These are phyloP conservation scores for Chlamydomonas eustigma DNA, from an alignment of 139 green algal species.

Conservation along the genomic window DNA sequence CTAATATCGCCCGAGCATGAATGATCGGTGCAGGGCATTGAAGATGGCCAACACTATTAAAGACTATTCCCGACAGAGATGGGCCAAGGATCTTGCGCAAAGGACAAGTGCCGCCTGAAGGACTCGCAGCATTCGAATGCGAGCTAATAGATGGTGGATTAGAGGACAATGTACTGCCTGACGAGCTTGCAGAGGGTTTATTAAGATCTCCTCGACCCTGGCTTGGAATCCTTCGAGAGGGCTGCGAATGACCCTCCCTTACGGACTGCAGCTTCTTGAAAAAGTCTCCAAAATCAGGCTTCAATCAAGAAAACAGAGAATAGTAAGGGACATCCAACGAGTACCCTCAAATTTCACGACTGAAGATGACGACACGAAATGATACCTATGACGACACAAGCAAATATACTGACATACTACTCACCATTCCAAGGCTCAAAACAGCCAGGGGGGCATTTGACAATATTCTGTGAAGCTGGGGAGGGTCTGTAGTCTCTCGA, in stretches of 20 bases:
- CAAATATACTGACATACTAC: too few relatives aligned
- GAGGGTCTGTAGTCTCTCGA: neutral
- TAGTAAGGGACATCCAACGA: neutral
- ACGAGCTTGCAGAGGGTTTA: neutral
- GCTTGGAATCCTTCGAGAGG: neutral
- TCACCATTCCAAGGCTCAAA: slow-evolving; percentile 13
- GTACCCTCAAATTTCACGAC: neutral
- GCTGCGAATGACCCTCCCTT: neutral
- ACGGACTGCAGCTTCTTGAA: slow-evolving; percentile 11
- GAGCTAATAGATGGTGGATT: neutral
- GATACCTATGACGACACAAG: too few relatives aligned
- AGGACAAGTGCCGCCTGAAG: slow-evolving; percentile 26
- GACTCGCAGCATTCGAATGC: neutral
- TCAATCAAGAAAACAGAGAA: neutral
- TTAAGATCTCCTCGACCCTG: neutral
- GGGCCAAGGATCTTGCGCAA: slow-evolving; percentile 51
- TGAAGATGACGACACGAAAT: too few relatives aligned
- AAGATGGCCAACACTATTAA: slow-evolving; percentile 46
- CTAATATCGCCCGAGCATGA: slow-evolving; percentile 61
- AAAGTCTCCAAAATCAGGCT: slow-evolving; percentile 32
- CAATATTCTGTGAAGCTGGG: neutral
- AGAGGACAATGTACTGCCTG: neutral
- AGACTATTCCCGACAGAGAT: slow-evolving; percentile 31
- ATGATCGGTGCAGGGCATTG: slow-evolving; percentile 72
- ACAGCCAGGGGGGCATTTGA: slow-evolving; percentile 3